A percentile compares a stretch with the other conserved stretches of the same genome.
These are phyloP conservation scores for Pichia nakasei DNA, from an alignment of 805 yeast genomes.

Conservation along the genomic window DNA sequence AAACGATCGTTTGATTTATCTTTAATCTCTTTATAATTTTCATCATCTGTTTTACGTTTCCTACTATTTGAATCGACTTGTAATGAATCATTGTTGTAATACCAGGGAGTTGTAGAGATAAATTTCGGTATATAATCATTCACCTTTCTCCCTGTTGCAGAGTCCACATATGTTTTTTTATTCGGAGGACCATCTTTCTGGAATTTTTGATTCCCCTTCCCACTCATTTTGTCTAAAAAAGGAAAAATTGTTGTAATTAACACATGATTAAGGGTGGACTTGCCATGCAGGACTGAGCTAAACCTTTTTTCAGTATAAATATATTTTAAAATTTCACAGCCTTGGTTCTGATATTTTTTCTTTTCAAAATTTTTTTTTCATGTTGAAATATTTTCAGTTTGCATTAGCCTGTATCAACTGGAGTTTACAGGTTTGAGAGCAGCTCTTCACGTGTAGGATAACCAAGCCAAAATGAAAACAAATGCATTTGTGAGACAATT, in stretches of 20 bases:
- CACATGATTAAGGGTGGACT: too few species aligned
- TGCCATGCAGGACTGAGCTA: too few species aligned
- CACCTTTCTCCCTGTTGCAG: slow-evolving; percentile 18
- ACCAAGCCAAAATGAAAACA: slow-evolving; percentile 21
- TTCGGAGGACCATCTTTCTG: slow-evolving; percentile 2
- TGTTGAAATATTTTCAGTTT: too few species aligned
- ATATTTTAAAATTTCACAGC: too few species aligned
- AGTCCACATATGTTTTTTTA: slow-evolving; percentile 12
- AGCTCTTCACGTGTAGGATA: too few species aligned
- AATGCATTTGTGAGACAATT: slow-evolving; percentile 65
- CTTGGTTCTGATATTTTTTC: too few species aligned
- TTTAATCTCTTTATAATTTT: slow-evolving; percentile 12
- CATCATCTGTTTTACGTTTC: slow-evolving; percentile 21
- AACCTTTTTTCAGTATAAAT: too few species aligned
- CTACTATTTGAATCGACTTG: slow-evolving; percentile 21
- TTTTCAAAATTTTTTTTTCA: too few species aligned
- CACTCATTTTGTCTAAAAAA: background rate
- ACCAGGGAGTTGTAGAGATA: slow-evolving; percentile 35
- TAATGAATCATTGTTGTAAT: slow-evolving; percentile 22
- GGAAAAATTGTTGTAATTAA: too few species aligned
- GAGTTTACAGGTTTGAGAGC: too few species aligned
- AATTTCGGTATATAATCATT: slow-evolving; percentile 33
- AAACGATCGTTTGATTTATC: slow-evolving; percentile 34
- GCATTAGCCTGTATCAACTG: too few species aligned
- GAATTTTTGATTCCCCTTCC: background rate